Evolutionary conservation across 176 grass and related monocot species (phyloP).

Genomic region (Rhynchospora pubera): DNA sequence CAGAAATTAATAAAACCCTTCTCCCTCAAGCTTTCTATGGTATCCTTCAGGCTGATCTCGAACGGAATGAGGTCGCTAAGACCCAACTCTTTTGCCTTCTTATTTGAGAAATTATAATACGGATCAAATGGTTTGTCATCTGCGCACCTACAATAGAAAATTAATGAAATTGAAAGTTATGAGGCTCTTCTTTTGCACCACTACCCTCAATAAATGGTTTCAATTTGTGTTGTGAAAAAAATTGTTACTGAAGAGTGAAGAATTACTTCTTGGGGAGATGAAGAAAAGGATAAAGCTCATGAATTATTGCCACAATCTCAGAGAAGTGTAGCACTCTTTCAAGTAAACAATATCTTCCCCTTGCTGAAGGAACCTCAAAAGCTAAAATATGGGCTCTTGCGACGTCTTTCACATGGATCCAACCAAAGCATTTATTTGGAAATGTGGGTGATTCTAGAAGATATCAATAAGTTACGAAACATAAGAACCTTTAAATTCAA

Average conservation of each 20-base stretch:
- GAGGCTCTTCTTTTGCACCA: neutral
- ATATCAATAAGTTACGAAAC: neutral
- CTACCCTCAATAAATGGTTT: neutral
- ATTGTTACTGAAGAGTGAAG: neutral
- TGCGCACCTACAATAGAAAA: slow-evolving; percentile 9
- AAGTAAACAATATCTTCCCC: slow-evolving; percentile 23
- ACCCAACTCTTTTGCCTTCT: slow-evolving; percentile 22
- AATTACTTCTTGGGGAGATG: slow-evolving; percentile 14
- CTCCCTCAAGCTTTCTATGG: slow-evolving; percentile 33
- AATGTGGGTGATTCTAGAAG: slow-evolving; percentile 4
- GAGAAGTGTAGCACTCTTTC: slow-evolving; percentile 26
- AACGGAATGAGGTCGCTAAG: slow-evolving; percentile 8
- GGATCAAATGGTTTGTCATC: slow-evolving; percentile 21
- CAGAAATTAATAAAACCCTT: slow-evolving; percentile 24
- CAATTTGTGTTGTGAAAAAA: neutral
- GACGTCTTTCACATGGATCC: slow-evolving; percentile 21
- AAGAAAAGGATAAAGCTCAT: slow-evolving; percentile 24
- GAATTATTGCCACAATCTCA: slow-evolving; percentile 22
- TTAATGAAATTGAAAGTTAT: neutral
- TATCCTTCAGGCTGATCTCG: slow-evolving; percentile 12
- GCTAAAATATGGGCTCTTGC: slow-evolving; percentile 21
- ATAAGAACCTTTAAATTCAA: neutral
- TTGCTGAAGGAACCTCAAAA: slow-evolving; percentile 20
- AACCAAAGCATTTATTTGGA: neutral
- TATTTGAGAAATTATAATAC: slow-evolving; percentile 1